Evolutionary conservation across 306 rosid species (phyloP).

Genomic region (Vicia faba): DNA sequence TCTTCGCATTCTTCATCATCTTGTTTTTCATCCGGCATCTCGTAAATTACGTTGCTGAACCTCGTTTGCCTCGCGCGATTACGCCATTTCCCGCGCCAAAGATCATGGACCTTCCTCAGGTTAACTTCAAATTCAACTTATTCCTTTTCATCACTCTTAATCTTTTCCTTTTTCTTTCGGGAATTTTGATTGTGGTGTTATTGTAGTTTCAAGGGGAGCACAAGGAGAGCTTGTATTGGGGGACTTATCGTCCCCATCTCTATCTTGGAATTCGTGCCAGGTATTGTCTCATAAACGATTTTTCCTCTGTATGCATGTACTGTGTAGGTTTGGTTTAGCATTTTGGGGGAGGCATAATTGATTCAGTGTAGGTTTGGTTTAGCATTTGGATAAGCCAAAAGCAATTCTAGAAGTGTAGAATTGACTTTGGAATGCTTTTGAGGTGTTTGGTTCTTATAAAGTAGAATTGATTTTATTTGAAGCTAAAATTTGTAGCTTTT

Average conservation of each 20-base stretch:
- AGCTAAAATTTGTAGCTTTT: no score
- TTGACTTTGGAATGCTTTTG: no score
- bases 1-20: constrained; percentile 57
- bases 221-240: constrained; percentile 95
- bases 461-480: no score
- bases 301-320: neutral
- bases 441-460: no score
- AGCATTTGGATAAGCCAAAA: no score
- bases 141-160: neutral
- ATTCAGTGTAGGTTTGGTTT: no score
- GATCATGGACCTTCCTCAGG: constrained; percentile 93
- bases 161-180: neutral
- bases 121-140: constrained; percentile 17
- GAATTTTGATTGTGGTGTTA: constrained; percentile 6
- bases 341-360: no score
- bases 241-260: constrained; percentile 91
- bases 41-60: constrained; percentile 34
- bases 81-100: constrained; percentile 88
- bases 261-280: constrained; percentile 94
- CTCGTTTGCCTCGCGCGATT: constrained; percentile 55
- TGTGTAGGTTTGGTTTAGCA: neutral
- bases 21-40: constrained; percentile 53
- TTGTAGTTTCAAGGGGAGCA: constrained; percentile 92
- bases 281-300: constrained; percentile 34
- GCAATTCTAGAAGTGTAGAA: no score